These are phyloP conservation scores for Tetrahymena elliotti DNA, from an alignment of 73 alveolate species.

Conservation along the genomic window DNA sequence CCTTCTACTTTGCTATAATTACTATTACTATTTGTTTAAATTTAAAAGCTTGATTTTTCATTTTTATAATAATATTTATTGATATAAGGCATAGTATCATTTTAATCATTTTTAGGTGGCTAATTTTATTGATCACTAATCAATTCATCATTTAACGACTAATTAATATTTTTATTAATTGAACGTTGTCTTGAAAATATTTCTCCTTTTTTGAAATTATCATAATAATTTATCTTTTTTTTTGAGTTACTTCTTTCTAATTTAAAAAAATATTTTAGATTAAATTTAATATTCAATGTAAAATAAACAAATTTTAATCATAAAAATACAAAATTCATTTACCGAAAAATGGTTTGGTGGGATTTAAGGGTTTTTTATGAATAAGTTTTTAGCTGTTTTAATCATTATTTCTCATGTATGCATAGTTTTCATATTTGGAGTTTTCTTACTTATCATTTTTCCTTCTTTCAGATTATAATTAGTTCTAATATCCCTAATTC, in stretches of 20 bases:
- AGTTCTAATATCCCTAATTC: neutral
- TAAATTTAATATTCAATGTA: too few species aligned
- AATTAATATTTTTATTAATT: neutral
- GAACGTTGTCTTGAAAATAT: neutral
- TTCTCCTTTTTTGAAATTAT: neutral
- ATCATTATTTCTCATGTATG: neutral
- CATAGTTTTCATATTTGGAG: neutral
- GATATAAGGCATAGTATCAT: neutral
- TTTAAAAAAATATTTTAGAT: neutral
- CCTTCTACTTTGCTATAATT: neutral
- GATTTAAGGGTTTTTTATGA: neutral
- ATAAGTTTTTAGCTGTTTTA: neutral
- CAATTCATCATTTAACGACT: neutral
- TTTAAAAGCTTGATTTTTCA: neutral
- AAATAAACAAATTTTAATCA: too few species aligned
- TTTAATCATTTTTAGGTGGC: neutral
- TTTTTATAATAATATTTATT: neutral
- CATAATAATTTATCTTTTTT: neutral
- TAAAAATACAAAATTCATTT: neutral
- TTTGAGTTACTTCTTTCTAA: neutral
- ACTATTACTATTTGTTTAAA: neutral
- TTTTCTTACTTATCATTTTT: neutral
- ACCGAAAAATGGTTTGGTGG: neutral
- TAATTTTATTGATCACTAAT: neutral
- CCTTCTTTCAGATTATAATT: neutral